Evolutionary conservation across 371 early-diverging fungal genomes (phyloP).

Genomic region (Funneliformis caledonium): DNA sequence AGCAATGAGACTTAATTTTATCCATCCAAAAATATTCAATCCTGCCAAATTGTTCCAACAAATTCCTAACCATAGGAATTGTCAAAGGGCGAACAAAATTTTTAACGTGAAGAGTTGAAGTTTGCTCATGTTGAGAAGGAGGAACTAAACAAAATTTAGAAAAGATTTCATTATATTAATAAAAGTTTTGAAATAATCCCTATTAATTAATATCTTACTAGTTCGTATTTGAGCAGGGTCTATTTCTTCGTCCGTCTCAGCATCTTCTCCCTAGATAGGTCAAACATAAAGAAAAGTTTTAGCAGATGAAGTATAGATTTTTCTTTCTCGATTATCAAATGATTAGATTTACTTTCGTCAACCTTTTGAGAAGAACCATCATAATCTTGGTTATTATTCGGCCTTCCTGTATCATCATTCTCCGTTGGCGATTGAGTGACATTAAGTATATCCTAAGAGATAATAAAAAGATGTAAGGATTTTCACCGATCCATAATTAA

Average conservation of each 20-base stretch:
- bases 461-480: neutral
- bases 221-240: neutral
- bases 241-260: neutral
- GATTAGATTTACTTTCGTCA: neutral
- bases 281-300: neutral
- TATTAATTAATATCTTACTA: neutral
- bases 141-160: neutral
- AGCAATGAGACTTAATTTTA: constrained; percentile 83
- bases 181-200: too few species aligned
- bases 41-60: constrained; percentile 68
- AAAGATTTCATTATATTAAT: neutral
- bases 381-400: neutral
- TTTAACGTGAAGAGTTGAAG: constrained; percentile 65
- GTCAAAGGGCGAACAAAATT: constrained; percentile 82
- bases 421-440: neutral
- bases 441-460: constrained; percentile 1
- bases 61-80: constrained; percentile 61
- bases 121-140: constrained; percentile 3
- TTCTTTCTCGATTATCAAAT: neutral
- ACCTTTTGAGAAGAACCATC: neutral
- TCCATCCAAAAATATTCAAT: constrained; percentile 83
- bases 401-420: neutral
- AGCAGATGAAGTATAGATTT: neutral
- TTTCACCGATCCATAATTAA: neutral
- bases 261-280: neutral